Conservation (phyloP, 2,329 filamentous ascomycete genomes). For the Mycosphaerella arachidis region DNA sequence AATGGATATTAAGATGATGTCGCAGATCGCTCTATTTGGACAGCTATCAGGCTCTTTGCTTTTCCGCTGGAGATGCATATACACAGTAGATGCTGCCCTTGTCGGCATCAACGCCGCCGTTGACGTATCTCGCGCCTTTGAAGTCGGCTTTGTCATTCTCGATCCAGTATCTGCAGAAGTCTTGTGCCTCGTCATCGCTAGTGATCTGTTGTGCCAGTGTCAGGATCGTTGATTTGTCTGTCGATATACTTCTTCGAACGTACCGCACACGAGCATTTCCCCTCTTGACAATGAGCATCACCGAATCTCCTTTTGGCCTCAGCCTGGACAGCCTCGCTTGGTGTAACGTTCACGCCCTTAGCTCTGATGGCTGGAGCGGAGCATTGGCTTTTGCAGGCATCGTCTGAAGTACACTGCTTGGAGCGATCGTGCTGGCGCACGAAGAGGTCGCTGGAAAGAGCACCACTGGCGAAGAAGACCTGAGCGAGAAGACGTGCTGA, state of each 20-base stretch:
- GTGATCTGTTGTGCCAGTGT: neutral
- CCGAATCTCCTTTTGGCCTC: constrained; percentile 13
- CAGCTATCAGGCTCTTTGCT: too few species aligned
- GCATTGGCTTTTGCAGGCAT: constrained; percentile 12
- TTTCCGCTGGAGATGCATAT: neutral
- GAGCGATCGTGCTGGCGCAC: neutral
- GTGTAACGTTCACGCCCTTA: constrained; percentile 10
- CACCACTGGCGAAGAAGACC: constrained; percentile 6
- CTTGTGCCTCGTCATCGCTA: constrained; percentile 5
- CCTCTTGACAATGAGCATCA: constrained; percentile 9
- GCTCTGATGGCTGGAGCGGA: neutral
- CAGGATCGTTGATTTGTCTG: neutral
- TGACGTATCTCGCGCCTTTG: constrained; percentile 10
- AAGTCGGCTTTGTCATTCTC: constrained; percentile 13
- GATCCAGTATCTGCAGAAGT: constrained; percentile 11
- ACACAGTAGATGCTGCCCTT: constrained; percentile 16
- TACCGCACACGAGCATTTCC: constrained; percentile 9
- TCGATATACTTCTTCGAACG: neutral
- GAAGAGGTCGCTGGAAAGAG: constrained; percentile 5
- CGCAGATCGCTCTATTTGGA: too few species aligned
- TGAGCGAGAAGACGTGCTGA: constrained; percentile 3
- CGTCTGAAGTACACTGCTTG: constrained; percentile 13
- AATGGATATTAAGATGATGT: too few species aligned
- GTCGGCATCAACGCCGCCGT: constrained; percentile 16
- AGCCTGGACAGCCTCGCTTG: constrained; percentile 10